A percentile compares a stretch with the other conserved stretches of the same genome.
Conservation (phyloP, 257 asterid genomes). For the Paraleonurus japonicus region DNA sequence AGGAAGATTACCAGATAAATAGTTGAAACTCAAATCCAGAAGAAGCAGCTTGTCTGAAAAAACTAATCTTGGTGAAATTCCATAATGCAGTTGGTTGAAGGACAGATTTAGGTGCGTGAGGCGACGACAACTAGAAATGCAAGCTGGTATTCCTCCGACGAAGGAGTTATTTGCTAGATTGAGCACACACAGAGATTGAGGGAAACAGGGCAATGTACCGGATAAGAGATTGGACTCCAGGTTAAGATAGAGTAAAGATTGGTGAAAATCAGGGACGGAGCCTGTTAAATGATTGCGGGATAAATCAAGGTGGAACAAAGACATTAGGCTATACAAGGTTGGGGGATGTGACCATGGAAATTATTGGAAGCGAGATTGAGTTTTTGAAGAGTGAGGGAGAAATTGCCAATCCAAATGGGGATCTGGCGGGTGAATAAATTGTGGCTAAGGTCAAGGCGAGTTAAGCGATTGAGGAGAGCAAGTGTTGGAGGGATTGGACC, state of each 20-base stretch:
- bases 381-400: slow-evolving; percentile 49
- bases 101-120: slow-evolving; percentile 77
- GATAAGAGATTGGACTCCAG: slow-evolving; percentile 61
- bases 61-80: slow-evolving; percentile 76
- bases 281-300: slow-evolving; percentile 70
- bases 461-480: slow-evolving; percentile 30
- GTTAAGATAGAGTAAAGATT: slow-evolving; percentile 51
- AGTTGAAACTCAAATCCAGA: slow-evolving; percentile 86
- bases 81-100: slow-evolving; percentile 58
- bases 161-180: slow-evolving; percentile 74
- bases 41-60: slow-evolving; percentile 57
- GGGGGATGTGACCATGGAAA: slow-evolving; percentile 58
- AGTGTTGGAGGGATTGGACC: slow-evolving; percentile 44
- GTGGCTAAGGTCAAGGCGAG: slow-evolving; percentile 60
- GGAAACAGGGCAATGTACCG: slow-evolving; percentile 83
- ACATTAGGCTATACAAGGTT: slow-evolving; percentile 43
- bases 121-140: slow-evolving; percentile 54
- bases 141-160: slow-evolving; percentile 80
- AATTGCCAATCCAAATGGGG: slow-evolving; percentile 71
- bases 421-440: slow-evolving; percentile 50
- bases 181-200: slow-evolving; percentile 56
- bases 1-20: slow-evolving; percentile 67
- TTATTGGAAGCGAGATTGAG: slow-evolving; percentile 59
- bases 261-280: slow-evolving; percentile 49
- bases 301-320: slow-evolving; percentile 58